Percentiles rank a stretch among this genome's conserved stretches.
Conservation (phyloP, 352 stramenopile genomes). For the Phytophthora pseudosyringae region DNA sequence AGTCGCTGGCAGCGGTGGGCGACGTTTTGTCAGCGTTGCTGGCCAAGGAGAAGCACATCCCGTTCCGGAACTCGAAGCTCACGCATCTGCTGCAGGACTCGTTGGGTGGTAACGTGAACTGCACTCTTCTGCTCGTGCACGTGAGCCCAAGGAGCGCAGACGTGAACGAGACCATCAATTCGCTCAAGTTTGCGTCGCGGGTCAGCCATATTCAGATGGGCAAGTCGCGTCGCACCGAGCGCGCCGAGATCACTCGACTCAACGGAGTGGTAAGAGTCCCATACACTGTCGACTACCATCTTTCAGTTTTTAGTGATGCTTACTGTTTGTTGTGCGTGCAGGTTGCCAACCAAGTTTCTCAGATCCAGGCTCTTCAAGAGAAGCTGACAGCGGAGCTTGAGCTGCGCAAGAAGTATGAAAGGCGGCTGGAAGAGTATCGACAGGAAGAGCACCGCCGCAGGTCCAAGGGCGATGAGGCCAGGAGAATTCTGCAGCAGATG, state of each 20-base stretch:
- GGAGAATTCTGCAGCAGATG: constrained; percentile 45
- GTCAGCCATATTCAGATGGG: constrained; percentile 53
- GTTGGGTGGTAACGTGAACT: constrained; percentile 46
- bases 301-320: not conserved
- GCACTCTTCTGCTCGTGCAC: constrained; percentile 69
- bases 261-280: constrained; percentile 58
- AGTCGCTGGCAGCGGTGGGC: constrained; percentile 75
- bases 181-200: constrained; percentile 78
- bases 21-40: constrained; percentile 75
- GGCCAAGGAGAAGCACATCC: constrained; percentile 84
- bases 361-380: constrained; percentile 74
- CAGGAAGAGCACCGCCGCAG: constrained; percentile 63
- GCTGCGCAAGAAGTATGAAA: constrained; percentile 79
- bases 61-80: constrained; percentile 87
- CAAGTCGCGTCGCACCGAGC: constrained; percentile 52
- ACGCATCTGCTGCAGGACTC: constrained; percentile 86
- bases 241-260: constrained; percentile 65
- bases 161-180: constrained; percentile 76
- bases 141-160: constrained; percentile 58
- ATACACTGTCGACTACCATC: not conserved
- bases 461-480: constrained; percentile 58
- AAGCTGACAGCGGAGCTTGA: constrained; percentile 70
- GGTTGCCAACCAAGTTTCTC: constrained; percentile 65
- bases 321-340: constrained; percentile 22
- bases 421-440: constrained; percentile 74